Evolutionary conservation across 495 filamentous ascomycete species (phyloP).

Genomic region (Elaphomyces granulatus): DNA sequence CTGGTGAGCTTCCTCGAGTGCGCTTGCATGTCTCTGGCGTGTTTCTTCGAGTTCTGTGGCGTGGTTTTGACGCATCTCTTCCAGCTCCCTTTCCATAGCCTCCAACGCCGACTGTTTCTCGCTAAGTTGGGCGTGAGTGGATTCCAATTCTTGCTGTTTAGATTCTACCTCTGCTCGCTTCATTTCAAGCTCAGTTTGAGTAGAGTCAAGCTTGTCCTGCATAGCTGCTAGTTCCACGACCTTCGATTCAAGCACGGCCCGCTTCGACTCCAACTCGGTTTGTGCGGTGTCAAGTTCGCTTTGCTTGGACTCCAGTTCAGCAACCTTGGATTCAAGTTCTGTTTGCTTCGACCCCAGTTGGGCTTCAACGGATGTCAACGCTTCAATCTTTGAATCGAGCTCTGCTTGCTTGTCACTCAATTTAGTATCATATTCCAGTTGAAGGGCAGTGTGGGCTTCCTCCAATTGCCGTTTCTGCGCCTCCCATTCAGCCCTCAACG

Average conservation of each 20-base stretch:
- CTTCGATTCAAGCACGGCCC: slow-evolving; percentile 4
- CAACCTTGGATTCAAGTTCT: slow-evolving; percentile 15
- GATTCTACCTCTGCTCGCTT: slow-evolving; percentile 2
- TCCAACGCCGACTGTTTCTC: slow-evolving; percentile 7
- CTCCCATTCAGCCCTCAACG: slow-evolving; percentile 29
- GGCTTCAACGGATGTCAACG: slow-evolving; percentile 22
- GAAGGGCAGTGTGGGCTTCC: slow-evolving; percentile 24
- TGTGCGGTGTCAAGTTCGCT: slow-evolving; percentile 5
- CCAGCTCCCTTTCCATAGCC: slow-evolving; percentile 19
- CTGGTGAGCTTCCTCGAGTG: background rate
- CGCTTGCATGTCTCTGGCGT: background rate
- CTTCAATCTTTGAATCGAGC: slow-evolving; percentile 20
- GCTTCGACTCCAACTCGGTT: slow-evolving; percentile 1
- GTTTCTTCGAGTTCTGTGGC: slow-evolving; percentile 15
- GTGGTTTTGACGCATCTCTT: slow-evolving; percentile 17
- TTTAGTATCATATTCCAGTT: slow-evolving; percentile 21
- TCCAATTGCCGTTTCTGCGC: slow-evolving; percentile 31
- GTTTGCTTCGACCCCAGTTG: slow-evolving; percentile 12
- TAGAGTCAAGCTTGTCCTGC: slow-evolving; percentile 2
- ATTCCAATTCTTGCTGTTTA: background rate
- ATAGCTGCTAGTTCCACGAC: slow-evolving; percentile 1
- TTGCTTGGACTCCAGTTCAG: slow-evolving; percentile 20
- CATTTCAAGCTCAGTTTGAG: slow-evolving; percentile 1
- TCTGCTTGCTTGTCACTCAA: slow-evolving; percentile 19
- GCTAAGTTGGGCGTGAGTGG: slow-evolving; percentile 1